These are phyloP conservation scores for Cystoderma amianthinum DNA, from an alignment of 768 basidiomycete species.

Conservation along the genomic window DNA sequence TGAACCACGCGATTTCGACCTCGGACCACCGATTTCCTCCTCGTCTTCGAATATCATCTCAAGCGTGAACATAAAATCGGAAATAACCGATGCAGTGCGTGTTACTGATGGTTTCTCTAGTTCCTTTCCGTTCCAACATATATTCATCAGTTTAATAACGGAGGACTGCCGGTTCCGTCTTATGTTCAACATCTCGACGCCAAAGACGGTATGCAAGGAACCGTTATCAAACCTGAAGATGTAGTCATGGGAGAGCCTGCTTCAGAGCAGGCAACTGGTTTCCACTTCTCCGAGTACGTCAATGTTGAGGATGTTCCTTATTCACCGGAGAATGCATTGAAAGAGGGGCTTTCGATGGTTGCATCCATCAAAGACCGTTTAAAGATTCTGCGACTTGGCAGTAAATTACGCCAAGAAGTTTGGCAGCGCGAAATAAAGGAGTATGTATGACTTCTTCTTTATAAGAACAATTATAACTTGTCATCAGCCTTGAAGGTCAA, in stretches of 20 bases:
- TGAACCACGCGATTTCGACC: no score
- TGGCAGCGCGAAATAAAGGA: slow-evolving; percentile 45
- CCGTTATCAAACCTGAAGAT: no score
- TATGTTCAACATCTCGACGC: no score
- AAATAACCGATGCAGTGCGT: no score
- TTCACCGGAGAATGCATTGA: slow-evolving; percentile 40
- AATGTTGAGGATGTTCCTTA: slow-evolving; percentile 36
- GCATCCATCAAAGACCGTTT: slow-evolving; percentile 36
- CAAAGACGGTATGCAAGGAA: no score
- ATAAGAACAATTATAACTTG: background rate
- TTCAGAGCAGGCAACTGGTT: slow-evolving; percentile 5
- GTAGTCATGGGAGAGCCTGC: slow-evolving; percentile 8
- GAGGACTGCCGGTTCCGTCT: no score
- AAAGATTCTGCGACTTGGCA: slow-evolving; percentile 40
- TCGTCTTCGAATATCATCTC: no score
- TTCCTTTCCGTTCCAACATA: no score
- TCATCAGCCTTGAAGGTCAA: slow-evolving; percentile 36
- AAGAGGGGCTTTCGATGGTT: slow-evolving; percentile 47
- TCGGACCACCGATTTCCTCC: no score
- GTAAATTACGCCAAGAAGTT: slow-evolving; percentile 49
- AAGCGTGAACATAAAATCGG: no score
- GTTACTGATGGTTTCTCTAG: no score
- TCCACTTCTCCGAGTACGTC: slow-evolving; percentile 22
- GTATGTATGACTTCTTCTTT: background rate
- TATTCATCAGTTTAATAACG: no score